These are phyloP conservation scores for Clonostachys byssicola DNA, from an alignment of 2,329 filamentous ascomycete genomes.

Conservation along the genomic window DNA sequence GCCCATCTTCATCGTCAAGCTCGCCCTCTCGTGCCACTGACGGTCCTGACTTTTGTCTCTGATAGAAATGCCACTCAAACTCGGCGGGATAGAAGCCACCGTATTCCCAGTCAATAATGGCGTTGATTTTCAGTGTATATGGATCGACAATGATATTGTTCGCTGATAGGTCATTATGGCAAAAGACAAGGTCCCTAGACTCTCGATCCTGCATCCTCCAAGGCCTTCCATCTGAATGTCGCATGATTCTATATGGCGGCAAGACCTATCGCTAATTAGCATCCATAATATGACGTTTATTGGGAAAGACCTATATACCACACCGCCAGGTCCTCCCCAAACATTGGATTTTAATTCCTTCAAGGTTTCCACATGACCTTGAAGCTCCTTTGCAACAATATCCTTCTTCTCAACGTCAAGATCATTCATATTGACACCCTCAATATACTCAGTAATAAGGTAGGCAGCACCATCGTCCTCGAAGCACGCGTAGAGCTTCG, in stretches of 20 bases:
- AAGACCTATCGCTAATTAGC: neutral
- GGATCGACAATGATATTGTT: slow-evolving; percentile 13
- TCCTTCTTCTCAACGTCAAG: slow-evolving; percentile 5
- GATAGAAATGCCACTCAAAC: slow-evolving; percentile 14
- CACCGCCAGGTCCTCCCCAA: neutral
- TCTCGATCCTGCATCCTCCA: neutral
- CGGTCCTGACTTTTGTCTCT: slow-evolving; percentile 7
- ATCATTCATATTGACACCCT: slow-evolving; percentile 19
- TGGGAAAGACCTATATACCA: too few relatives aligned
- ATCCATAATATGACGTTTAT: neutral
- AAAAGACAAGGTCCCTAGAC: slow-evolving; percentile 8
- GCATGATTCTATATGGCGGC: neutral
- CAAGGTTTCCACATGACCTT: slow-evolving; percentile 14
- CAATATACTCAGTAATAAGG: slow-evolving; percentile 19
- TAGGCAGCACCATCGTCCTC: slow-evolving; percentile 22
- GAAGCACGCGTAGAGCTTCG: slow-evolving; percentile 14
- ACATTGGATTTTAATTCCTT: slow-evolving; percentile 15
- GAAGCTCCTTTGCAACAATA: slow-evolving; percentile 16
- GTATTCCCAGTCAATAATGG: slow-evolving; percentile 32
- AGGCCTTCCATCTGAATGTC: neutral
- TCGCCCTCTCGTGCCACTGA: slow-evolving; percentile 7
- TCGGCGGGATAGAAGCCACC: slow-evolving; percentile 24
- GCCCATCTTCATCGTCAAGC: slow-evolving; percentile 4
- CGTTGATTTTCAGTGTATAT: slow-evolving; percentile 20
- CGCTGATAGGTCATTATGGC: slow-evolving; percentile 14